Conservation (phyloP, 345 rosid species). For the Pelargonium nanum region DNA sequence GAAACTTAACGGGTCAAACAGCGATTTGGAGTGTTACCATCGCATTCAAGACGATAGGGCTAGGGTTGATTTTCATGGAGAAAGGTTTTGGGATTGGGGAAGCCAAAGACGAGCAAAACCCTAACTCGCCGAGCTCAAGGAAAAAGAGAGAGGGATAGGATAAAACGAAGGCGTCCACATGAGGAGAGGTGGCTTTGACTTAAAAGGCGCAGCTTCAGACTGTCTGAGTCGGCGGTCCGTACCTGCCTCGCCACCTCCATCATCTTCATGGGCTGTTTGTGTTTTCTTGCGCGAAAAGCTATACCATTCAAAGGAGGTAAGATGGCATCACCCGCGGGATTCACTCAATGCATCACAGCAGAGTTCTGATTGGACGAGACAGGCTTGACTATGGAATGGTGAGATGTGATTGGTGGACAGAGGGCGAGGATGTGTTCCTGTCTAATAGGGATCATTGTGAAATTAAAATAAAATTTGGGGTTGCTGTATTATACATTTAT, state of each 20-base stretch:
- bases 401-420: neutral
- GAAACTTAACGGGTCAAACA: neutral
- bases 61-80: neutral
- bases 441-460: neutral
- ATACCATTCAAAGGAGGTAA: neutral
- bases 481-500: no score
- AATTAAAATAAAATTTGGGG: neutral
- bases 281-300: constrained; percentile 20
- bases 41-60: neutral
- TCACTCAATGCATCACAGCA: neutral
- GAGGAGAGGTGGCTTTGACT: constrained; percentile 10
- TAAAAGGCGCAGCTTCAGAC: neutral
- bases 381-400: neutral
- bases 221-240: constrained; percentile 16
- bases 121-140: constrained; percentile 5
- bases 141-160: neutral
- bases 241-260: neutral
- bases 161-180: neutral
- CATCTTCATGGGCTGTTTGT: neutral
- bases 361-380: neutral
- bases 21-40: neutral
- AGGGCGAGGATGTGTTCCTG: neutral
- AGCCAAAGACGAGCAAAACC: constrained; percentile 6
- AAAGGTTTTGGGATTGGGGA: neutral
- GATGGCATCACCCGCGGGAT: neutral